Conservation (phyloP, 2,329 filamentous ascomycete species). For the Curvularia sp. region DNA sequence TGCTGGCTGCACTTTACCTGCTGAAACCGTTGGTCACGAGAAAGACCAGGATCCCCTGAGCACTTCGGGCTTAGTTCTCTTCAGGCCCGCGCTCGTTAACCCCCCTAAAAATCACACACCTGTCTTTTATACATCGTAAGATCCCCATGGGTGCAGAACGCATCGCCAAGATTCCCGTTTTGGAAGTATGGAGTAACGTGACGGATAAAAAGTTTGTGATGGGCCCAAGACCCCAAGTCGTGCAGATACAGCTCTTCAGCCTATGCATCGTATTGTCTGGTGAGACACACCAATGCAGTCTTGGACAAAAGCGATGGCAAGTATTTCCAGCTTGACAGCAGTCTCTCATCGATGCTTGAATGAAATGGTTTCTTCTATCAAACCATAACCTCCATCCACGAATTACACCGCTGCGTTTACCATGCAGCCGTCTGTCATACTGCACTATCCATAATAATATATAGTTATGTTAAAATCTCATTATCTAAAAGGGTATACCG, state of each 20-base stretch:
- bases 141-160: too few species aligned
- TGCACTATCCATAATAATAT: not conserved
- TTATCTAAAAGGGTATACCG: constrained; percentile 21
- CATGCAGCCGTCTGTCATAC: not conserved
- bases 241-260: too few species aligned
- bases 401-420: not conserved
- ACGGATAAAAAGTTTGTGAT: not conserved
- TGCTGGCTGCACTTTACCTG: not conserved
- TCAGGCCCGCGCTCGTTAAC: not conserved
- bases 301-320: too few species aligned
- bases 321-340: too few species aligned
- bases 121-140: too few species aligned
- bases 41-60: constrained; percentile 8
- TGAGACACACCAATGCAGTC: too few species aligned
- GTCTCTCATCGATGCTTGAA: too few species aligned
- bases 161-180: too few species aligned
- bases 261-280: too few species aligned
- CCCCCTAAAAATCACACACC: not conserved
- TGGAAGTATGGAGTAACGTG: too few species aligned
- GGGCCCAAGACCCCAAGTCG: not conserved
- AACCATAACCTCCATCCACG: too few species aligned
- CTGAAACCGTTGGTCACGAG: constrained; percentile 10
- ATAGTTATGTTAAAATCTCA: constrained; percentile 2
- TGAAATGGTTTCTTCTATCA: too few species aligned
- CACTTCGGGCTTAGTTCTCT: constrained; percentile 1